phyloP scores from a whole-genome alignment of 768 basidiomycete species.

The Boletus huronensis region DNA sequence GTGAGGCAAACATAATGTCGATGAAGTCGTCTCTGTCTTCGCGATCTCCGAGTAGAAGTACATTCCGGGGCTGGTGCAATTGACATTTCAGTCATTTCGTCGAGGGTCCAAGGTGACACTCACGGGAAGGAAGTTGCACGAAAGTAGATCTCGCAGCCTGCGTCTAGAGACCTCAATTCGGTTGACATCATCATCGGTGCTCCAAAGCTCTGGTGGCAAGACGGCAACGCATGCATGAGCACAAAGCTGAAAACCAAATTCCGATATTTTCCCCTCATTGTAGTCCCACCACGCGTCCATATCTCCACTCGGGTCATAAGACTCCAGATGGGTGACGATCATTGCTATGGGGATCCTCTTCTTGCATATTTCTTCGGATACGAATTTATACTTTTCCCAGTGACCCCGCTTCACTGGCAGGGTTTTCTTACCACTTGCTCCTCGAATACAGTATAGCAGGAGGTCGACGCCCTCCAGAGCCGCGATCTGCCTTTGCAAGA shows the following conservation, averaged over 20 bases:
- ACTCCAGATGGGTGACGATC: constrained; percentile 29
- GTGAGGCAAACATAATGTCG: background rate
- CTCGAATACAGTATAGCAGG: constrained; percentile 30
- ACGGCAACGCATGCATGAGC: constrained; percentile 38
- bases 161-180: constrained; percentile 9
- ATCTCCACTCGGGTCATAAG: constrained; percentile 19
- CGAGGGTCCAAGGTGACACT: background rate
- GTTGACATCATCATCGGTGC: background rate
- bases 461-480: constrained; percentile 23
- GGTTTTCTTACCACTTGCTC: constrained; percentile 8
- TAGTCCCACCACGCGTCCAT: constrained; percentile 37
- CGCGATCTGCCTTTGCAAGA: constrained; percentile 27
- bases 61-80: constrained; percentile 17
- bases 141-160: constrained; percentile 11
- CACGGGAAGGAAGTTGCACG: constrained; percentile 8
- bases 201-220: background rate
- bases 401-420: constrained; percentile 16
- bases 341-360: constrained; percentile 24
- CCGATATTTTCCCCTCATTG: constrained; percentile 26
- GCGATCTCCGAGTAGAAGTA: constrained; percentile 16
- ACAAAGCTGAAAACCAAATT: constrained; percentile 31
- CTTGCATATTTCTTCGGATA: constrained; percentile 25
- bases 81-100: background rate
- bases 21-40: constrained; percentile 15
- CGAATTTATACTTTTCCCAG: constrained; percentile 21